phyloP scores from a whole-genome alignment of 306 rosid genomes.

The Vicia villosa region DNA sequence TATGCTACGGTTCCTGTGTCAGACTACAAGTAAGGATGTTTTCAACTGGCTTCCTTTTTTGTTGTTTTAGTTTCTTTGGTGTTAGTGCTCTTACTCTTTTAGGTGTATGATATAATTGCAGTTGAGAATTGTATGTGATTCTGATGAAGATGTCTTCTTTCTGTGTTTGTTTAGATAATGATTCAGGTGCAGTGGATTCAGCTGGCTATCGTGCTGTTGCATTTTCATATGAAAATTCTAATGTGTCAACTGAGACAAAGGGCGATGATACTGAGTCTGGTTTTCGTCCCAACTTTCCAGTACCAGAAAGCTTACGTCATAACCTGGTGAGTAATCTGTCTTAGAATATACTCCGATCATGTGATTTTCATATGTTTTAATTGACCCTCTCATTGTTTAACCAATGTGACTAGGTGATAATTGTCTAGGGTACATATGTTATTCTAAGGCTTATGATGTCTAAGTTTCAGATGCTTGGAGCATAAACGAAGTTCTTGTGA shows the following conservation, averaged over 20 bases:
- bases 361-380: constrained; percentile 40
- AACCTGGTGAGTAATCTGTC: constrained; percentile 66
- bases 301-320: constrained; percentile 67
- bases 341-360: background rate
- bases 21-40: constrained; percentile 67
- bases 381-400: constrained; percentile 50
- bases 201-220: constrained; percentile 61
- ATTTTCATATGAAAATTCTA: constrained; percentile 63
- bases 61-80: constrained; percentile 29
- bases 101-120: constrained; percentile 26
- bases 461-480: constrained; percentile 99
- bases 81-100: constrained; percentile 18
- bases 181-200: constrained; percentile 33
- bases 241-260: constrained; percentile 43
- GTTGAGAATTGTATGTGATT: constrained; percentile 23
- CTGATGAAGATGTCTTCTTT: constrained; percentile 41
- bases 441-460: constrained; percentile 96
- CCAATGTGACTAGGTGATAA: constrained; percentile 74
- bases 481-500: constrained; percentile 73
- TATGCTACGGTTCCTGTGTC: constrained; percentile 64
- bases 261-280: constrained; percentile 43
- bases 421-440: constrained; percentile 79
- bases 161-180: constrained; percentile 51
- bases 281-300: constrained; percentile 66
- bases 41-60: constrained; percentile 38